Evolutionary conservation across 169 alveolate genomes (phyloP).

Genomic region (Plasmodium gonderi): DNA sequence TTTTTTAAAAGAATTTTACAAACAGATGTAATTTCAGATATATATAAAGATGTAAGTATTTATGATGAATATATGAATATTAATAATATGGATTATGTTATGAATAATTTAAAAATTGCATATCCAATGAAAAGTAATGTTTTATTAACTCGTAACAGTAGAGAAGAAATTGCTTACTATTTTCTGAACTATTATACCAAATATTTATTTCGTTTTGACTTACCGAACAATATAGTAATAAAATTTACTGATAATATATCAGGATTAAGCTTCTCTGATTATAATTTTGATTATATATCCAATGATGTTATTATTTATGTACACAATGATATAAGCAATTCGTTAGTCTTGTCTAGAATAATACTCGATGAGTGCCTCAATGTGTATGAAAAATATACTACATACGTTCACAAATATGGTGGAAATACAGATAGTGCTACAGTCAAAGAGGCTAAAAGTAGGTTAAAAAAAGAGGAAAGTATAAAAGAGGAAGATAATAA

Average conservation of each 20-base stretch:
- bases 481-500: neutral
- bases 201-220: slow-evolving; percentile 56
- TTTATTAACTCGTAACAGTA: slow-evolving; percentile 4
- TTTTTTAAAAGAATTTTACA: slow-evolving; percentile 45
- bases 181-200: slow-evolving; percentile 67
- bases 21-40: slow-evolving; percentile 43
- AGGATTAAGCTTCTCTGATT: slow-evolving; percentile 59
- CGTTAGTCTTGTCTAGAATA: slow-evolving; percentile 43
- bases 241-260: slow-evolving; percentile 26
- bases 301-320: slow-evolving; percentile 42
- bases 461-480: neutral
- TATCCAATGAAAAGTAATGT: slow-evolving; percentile 50
- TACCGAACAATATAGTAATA: slow-evolving; percentile 49
- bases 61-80: slow-evolving; percentile 69
- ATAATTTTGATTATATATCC: slow-evolving; percentile 52
- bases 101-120: slow-evolving; percentile 38
- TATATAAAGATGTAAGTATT: slow-evolving; percentile 34
- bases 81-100: slow-evolving; percentile 26
- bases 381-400: slow-evolving; percentile 62
- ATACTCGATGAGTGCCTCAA: slow-evolving; percentile 62
- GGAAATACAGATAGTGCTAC: slow-evolving; percentile 31
- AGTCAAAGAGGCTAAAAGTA: slow-evolving; percentile 36
- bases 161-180: slow-evolving; percentile 72
- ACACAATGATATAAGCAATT: slow-evolving; percentile 20
- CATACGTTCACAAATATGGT: slow-evolving; percentile 60